These are phyloP conservation scores for Chionographis japonica DNA, from an alignment of 106 monocot genomes.

Conservation along the genomic window DNA sequence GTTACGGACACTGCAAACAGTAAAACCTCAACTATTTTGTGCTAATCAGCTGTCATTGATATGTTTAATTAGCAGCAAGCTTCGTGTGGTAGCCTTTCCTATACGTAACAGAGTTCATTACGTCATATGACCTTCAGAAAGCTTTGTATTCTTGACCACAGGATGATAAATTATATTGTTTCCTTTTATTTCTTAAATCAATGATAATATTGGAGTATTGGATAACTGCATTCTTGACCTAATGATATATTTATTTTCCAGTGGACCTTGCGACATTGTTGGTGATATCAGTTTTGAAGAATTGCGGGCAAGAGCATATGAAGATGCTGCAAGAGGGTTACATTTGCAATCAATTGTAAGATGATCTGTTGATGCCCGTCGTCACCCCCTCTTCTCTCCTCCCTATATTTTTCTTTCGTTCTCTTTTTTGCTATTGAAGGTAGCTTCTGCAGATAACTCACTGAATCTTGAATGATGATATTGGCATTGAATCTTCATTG, in stretches of 20 bases:
- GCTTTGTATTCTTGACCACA: too few relatives aligned
- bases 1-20: constrained; percentile 79
- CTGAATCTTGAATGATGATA: too few relatives aligned
- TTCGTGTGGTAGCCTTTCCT: background rate
- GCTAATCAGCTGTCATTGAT: background rate
- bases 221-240: background rate
- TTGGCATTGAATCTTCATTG: too few relatives aligned
- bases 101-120: too few relatives aligned
- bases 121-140: too few relatives aligned
- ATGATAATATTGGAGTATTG: too few relatives aligned
- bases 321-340: constrained; percentile 75
- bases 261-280: constrained; percentile 70
- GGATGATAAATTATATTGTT: too few relatives aligned
- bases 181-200: too few relatives aligned
- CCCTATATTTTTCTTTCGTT: background rate
- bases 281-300: constrained; percentile 91
- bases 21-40: constrained; percentile 10
- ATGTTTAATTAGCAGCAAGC: background rate
- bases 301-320: constrained; percentile 77
- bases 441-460: too few relatives aligned
- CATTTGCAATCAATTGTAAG: constrained; percentile 79
- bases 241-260: constrained; percentile 9
- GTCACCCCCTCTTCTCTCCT: background rate
- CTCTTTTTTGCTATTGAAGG: background rate
- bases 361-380: background rate